These are phyloP conservation scores for Magnaporthales sp. DNA, from an alignment of 2,329 filamentous ascomycete species.

Conservation along the genomic window DNA sequence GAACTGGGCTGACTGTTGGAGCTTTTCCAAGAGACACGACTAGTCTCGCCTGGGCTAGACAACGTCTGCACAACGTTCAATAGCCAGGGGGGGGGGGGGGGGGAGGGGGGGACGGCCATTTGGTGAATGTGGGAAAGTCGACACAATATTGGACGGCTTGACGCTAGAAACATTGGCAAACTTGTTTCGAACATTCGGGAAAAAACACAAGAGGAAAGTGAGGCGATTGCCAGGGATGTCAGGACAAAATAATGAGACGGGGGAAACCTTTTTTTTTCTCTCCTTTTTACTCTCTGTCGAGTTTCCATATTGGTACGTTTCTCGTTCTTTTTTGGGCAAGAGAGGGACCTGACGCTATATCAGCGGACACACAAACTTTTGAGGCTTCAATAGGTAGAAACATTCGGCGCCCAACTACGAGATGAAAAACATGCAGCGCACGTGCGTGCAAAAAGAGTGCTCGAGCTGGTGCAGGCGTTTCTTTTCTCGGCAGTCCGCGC, in stretches of 20 bases:
- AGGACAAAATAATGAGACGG: not conserved
- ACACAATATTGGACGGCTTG: not conserved
- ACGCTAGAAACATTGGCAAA: not conserved
- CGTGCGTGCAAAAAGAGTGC: not conserved
- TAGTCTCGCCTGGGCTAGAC: not conserved
- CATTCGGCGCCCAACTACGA: not conserved
- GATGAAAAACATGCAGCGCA: not conserved
- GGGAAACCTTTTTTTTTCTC: not conserved
- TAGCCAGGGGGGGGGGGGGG: too few species aligned
- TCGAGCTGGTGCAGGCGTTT: not conserved
- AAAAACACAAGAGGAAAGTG: not conserved
- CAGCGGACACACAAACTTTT: not conserved
- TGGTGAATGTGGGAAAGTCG: not conserved
- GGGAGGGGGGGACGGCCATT: not conserved
- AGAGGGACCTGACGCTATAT: not conserved
- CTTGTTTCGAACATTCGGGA: not conserved
- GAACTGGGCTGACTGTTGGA: not conserved
- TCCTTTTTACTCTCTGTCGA: not conserved
- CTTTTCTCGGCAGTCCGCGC: not conserved
- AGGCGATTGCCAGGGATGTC: not conserved
- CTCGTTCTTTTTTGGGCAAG: not conserved
- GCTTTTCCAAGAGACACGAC: not conserved
- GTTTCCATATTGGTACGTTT: not conserved
- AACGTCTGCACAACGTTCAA: not conserved
- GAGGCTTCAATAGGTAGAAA: not conserved